Percentiles rank a stretch among this genome's conserved stretches.
These are phyloP conservation scores for Volvox carteri DNA, from an alignment of 163 green algal genomes.

Conservation along the genomic window DNA sequence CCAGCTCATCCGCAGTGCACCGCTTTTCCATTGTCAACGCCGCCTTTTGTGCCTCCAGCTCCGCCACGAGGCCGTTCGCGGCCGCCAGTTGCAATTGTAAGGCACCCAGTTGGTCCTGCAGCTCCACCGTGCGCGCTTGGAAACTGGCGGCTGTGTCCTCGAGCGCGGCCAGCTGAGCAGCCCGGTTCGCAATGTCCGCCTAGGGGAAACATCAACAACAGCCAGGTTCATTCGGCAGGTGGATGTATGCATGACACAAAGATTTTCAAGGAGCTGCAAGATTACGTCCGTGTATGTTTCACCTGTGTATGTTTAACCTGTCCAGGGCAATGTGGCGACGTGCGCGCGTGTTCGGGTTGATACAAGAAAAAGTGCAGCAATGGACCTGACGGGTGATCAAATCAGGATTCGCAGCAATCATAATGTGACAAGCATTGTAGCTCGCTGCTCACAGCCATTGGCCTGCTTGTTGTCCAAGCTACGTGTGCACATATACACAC, in stretches of 20 bases:
- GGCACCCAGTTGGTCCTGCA: background rate
- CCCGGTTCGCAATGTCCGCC: background rate
- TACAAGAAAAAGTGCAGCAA: too few relatives aligned
- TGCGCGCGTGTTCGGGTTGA: too few relatives aligned
- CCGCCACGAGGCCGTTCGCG: background rate
- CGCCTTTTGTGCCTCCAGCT: background rate
- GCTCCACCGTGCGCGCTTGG: background rate
- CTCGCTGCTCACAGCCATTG: too few relatives aligned
- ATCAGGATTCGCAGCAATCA: too few relatives aligned
- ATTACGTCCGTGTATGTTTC: too few relatives aligned
- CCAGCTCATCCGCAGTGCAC: constrained; percentile 11
- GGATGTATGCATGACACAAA: background rate
- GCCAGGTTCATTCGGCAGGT: background rate
- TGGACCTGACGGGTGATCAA: too few relatives aligned
- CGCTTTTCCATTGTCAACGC: background rate
- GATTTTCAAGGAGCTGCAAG: background rate
- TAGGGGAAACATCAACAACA: background rate
- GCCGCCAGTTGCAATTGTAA: background rate
- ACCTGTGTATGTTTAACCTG: too few relatives aligned
- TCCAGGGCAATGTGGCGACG: too few relatives aligned
- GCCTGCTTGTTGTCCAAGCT: too few relatives aligned
- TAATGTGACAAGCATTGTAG: too few relatives aligned
- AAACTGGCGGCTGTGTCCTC: background rate
- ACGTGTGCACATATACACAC: too few relatives aligned
- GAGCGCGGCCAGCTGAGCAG: constrained; percentile 7